Base-by-base conservation (phyloP, 257 asterid genomes). In the Jacaranda mimosifolia region DNA sequence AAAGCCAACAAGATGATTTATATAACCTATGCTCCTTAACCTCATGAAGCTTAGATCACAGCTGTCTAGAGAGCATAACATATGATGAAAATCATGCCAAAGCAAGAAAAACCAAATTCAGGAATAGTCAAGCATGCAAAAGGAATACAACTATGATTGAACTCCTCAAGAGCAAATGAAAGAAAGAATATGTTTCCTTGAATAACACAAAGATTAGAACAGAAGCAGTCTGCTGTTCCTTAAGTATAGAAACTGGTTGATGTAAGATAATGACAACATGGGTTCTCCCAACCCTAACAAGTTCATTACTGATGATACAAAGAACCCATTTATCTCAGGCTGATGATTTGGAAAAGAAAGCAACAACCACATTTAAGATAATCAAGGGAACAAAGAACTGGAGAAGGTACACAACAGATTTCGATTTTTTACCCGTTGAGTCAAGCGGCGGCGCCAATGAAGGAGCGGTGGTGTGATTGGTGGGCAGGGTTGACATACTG, bases 311-410 rank as follows among this genome's bases (percentile, higher is more conserved):
- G 21, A 67, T 49, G 21, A 49, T 18, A 70, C 59, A n/a, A 59
- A 12, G 7, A 43, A 36, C 17, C 46, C 64, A 3, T 10, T 4
- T 62, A 32, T 11, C n/a, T 90, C 77, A 87, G 80, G 88, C 88
- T 4, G 88, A 68, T 39, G 87, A 79, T 72, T 87, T 89, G 79
- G 87, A 80, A 77, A 85, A 90, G 89, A 87, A 86, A 58, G 86
- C 91, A 48, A 87, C 70, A 60, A 89, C 85, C 49, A 88, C 78
- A 15, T 89, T 90, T 79, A 91, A 78, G 62, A 91, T 81, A 46
- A 90, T 69, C 83, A 91, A 68, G 21, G 97, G 97, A 69, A 90
- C 85, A 80, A 90, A 79, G 89, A 91, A 91, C 57, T 88, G 91
- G 76, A 91, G 80, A 59, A 87, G 72, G 86, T 83, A 85, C 69